Percentiles rank a stretch among this genome's conserved stretches.
Conservation (phyloP, 1,139 yeast genomes). For the Geotrichum aggregatum region DNA sequence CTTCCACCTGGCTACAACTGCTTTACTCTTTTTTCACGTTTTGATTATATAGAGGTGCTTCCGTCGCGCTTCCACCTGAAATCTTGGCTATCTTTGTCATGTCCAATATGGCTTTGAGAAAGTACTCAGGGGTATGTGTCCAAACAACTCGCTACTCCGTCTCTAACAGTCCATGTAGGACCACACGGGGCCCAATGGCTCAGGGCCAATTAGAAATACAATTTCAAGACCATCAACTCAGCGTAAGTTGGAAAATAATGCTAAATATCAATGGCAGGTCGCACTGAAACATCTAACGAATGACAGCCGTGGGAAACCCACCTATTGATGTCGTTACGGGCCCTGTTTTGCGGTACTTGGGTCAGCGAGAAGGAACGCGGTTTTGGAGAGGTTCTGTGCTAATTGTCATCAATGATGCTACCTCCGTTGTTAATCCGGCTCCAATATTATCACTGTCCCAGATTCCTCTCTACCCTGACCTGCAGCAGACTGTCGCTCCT, state of each 20-base stretch:
- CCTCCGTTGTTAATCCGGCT: constrained; percentile 23
- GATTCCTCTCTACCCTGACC: background rate
- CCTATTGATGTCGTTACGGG: constrained; percentile 62
- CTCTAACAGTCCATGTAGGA: background rate
- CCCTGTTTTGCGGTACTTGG: constrained; percentile 66
- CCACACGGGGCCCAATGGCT: background rate
- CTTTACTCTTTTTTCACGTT: too few relatives aligned
- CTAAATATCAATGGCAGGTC: constrained; percentile 1
- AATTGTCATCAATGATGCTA: constrained; percentile 51
- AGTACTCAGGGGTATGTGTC: background rate
- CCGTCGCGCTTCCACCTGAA: too few relatives aligned
- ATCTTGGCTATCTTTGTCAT: too few relatives aligned
- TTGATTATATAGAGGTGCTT: too few relatives aligned
- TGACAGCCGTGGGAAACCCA: constrained; percentile 33
- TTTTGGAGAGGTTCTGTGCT: constrained; percentile 64
- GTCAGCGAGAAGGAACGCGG: constrained; percentile 50
- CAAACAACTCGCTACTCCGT: background rate
- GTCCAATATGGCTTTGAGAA: too few relatives aligned
- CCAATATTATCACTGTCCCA: constrained; percentile 22
- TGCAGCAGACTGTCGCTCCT: background rate
- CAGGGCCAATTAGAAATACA: background rate
- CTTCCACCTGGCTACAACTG: too few relatives aligned
- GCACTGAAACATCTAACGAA: too few relatives aligned
- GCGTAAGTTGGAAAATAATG: constrained; percentile 6
- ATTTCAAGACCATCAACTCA: constrained; percentile 9